Base-by-base conservation (phyloP, 139 green algal species). In the Tetratostichococcus sp. region DNA sequence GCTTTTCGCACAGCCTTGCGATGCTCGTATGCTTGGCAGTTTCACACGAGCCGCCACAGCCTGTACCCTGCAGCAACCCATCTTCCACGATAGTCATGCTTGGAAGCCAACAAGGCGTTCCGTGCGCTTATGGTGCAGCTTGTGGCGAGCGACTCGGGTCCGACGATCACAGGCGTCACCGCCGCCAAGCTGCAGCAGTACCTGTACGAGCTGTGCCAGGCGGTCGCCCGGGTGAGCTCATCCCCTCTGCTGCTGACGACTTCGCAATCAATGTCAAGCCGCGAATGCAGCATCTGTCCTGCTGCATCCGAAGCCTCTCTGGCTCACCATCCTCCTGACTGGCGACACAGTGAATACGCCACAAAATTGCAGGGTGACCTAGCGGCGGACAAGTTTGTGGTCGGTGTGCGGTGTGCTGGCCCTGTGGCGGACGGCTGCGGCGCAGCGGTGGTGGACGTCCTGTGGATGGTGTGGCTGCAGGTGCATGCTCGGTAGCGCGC, bases 141-240 rank as follows among this genome's bases (percentile, higher is more conserved):
- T 19, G 35, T 78, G 35, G 35, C 71, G 11, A 86, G 80, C 71
- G 77, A 84, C 33, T 72, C 81, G 31, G 83, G 80, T 4, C 39
- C 67, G 0, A 87, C 83, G 19, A 75, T 85, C 21, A 71, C 74
- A 1, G 80, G 83, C 5, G 77, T 87, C 23, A 72, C 62, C 1
- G 16, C 43, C 0, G 71, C 69, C 17, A 77, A 71, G 22, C 30
- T 75, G 42, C 68, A 31, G 22, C 74, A 76, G 43, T 85, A 82
- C 21, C 72, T 87, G 74, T 57, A 74, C 4, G 80, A 87, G 32
- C 65, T 84, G 28, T 39, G 31, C 1, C 30, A 50, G 23, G 33
- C 58, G 17, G 75, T 74, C 1, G 65, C 39, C 26, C 39, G n/a
- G 70, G 77, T 82, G 67, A 33, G 71, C 28, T 19, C 39, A n/a